Conservation (phyloP, 1,284 basidiomycete genomes). For the Volvariella volvacea region DNA sequence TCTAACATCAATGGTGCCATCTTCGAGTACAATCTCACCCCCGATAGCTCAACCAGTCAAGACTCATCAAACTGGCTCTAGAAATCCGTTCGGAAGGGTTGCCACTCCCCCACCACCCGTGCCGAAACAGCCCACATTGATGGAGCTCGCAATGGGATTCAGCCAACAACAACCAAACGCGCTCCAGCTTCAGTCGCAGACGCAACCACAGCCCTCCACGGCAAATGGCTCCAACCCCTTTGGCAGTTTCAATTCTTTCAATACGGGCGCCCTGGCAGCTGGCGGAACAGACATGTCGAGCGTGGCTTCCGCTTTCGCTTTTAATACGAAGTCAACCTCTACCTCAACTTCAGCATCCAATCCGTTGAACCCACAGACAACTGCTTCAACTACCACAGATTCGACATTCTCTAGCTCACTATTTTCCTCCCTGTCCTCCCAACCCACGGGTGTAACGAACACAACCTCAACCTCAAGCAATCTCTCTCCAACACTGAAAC, state of each 20-base stretch:
- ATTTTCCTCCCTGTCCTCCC: conserved; percentile 42
- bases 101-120: conserved; percentile 61
- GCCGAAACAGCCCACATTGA: conserved; percentile 73
- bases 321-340: conserved; percentile 25
- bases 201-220: conserved; percentile 9
- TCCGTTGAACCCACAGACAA: conserved; percentile 25
- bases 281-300: conserved; percentile 51
- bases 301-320: conserved; percentile 66
- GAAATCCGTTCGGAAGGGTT: conserved; percentile 90
- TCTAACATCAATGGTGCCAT: conserved; percentile 31
- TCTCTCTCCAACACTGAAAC: conserved; percentile 35
- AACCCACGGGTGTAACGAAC: conserved; percentile 40
- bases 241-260: too few species aligned
- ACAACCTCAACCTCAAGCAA: conserved; percentile 19
- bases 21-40: conserved; percentile 27
- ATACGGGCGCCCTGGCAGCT: conserved; percentile 30
- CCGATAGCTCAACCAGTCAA: conserved; percentile 57
- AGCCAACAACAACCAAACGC: conserved; percentile 16
- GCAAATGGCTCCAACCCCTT: conserved; percentile 23
- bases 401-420: conserved; percentile 43
- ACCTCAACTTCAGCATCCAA: conserved; percentile 11
- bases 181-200: conserved; percentile 25
- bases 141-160: conserved; percentile 66
- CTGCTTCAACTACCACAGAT: conserved; percentile 30
- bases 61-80: conserved; percentile 88